phyloP scores from a whole-genome alignment of 345 rosid genomes.

The Trapa incisa region DNA sequence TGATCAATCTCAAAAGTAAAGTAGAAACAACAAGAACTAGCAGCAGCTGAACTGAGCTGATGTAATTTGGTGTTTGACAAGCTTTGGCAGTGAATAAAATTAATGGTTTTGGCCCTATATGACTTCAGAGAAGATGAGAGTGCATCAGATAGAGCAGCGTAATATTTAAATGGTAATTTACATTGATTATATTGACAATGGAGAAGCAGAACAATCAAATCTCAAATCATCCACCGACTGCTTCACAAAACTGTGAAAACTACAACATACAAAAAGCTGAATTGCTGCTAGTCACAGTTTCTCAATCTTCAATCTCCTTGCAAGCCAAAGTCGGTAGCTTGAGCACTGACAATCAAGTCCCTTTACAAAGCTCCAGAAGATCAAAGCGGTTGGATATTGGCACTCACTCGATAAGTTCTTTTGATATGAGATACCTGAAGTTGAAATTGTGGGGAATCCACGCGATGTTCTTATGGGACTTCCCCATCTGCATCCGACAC shows the following conservation, averaged over 20 bases:
- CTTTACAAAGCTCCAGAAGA: background rate
- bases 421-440: conserved; percentile 78
- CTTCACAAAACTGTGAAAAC: conserved; percentile 2
- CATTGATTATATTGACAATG: conserved; percentile 1
- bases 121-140: too few species aligned
- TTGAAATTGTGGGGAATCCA: conserved; percentile 86
- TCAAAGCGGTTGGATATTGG: background rate
- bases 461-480: conserved; percentile 55
- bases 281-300: background rate
- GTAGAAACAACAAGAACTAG: too few species aligned
- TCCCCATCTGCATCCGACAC: conserved; percentile 29
- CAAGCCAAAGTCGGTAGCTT: background rate
- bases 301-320: background rate
- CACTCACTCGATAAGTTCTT: conserved; percentile 28
- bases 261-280: background rate
- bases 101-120: too few species aligned
- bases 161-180: background rate
- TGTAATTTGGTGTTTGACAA: too few species aligned
- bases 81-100: too few species aligned
- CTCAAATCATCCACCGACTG: background rate
- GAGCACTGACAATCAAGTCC: background rate
- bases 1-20: too few species aligned
- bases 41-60: too few species aligned
- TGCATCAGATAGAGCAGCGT: background rate
- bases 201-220: background rate